A percentile compares a stretch with the other conserved stretches of the same genome.
Conservation (phyloP, 805 yeast species). For the Lachancea waltii region DNA sequence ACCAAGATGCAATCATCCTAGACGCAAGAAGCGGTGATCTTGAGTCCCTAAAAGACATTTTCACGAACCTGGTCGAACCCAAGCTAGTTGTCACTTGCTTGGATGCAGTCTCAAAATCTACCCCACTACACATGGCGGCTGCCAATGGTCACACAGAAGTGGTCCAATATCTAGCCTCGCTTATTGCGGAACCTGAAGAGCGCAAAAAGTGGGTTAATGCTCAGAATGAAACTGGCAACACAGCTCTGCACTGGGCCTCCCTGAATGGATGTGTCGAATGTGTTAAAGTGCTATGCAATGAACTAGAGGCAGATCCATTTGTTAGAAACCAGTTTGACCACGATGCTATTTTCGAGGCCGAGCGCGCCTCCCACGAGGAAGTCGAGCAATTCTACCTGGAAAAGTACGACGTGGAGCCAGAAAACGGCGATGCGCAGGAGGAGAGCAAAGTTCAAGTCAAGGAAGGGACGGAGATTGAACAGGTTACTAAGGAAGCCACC, state of each 20-base stretch:
- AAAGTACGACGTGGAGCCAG: constrained; percentile 64
- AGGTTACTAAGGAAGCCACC: constrained; percentile 43
- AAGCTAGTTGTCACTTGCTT: constrained; percentile 38
- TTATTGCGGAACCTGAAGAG: constrained; percentile 37
- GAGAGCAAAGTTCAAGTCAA: constrained; percentile 34
- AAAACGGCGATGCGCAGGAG: constrained; percentile 42
- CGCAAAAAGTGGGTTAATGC: constrained; percentile 42
- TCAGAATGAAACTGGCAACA: constrained; percentile 78
- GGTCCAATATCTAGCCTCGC: constrained; percentile 50
- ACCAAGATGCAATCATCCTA: constrained; percentile 70
- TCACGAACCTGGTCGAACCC: constrained; percentile 50
- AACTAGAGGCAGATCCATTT: constrained; percentile 75
- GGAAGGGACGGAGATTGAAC: constrained; percentile 47
- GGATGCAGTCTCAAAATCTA: constrained; percentile 60
- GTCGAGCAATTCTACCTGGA: constrained; percentile 72
- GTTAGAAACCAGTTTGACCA: constrained; percentile 67
- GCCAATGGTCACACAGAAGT: constrained; percentile 85
- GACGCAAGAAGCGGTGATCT: constrained; percentile 88
- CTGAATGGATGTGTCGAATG: constrained; percentile 74
- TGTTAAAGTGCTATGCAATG: constrained; percentile 64
- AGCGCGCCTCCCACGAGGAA: constrained; percentile 63
- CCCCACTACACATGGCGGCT: constrained; percentile 91
- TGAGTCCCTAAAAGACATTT: constrained; percentile 62
- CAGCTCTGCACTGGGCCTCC: constrained; percentile 96
- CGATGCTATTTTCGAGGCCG: constrained; percentile 87